Conservation (phyloP, 2,329 filamentous ascomycete species). For the Aspergillus uvarum region DNA sequence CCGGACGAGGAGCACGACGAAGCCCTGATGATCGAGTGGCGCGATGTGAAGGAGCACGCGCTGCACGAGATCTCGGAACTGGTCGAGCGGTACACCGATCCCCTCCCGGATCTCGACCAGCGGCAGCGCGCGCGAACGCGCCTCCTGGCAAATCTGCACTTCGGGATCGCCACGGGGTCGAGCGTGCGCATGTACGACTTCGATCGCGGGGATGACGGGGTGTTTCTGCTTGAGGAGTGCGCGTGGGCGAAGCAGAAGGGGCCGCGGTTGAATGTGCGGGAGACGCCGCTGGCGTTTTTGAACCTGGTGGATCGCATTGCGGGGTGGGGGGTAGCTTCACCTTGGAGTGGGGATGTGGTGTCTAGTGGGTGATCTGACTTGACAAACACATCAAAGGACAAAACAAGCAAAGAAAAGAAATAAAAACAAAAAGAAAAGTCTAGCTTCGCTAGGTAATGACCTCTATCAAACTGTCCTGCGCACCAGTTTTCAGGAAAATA, state of each 20-base stretch:
- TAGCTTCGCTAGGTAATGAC: too few relatives aligned
- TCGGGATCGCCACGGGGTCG: background rate
- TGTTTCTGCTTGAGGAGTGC: background rate
- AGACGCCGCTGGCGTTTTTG: background rate
- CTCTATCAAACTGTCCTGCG: too few relatives aligned
- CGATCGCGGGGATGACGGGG: background rate
- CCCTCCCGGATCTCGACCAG: background rate
- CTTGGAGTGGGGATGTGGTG: too few relatives aligned
- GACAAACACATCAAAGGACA: too few relatives aligned
- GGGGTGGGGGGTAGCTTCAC: background rate
- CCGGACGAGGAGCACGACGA: background rate
- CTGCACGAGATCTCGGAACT: background rate
- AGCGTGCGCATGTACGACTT: background rate
- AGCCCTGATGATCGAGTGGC: background rate
- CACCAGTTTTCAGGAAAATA: too few relatives aligned
- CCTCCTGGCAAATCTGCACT: background rate
- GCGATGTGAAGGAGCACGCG: background rate
- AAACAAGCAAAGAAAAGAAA: too few relatives aligned
- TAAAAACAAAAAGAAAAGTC: too few relatives aligned
- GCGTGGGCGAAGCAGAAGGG: background rate
- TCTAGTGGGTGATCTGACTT: too few relatives aligned
- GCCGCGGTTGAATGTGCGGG: background rate
- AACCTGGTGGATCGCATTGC: background rate
- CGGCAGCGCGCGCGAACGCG: background rate
- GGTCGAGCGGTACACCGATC: background rate